These are phyloP conservation scores for Daldinia childiae DNA, from an alignment of 495 filamentous ascomycete genomes.

Conservation along the genomic window DNA sequence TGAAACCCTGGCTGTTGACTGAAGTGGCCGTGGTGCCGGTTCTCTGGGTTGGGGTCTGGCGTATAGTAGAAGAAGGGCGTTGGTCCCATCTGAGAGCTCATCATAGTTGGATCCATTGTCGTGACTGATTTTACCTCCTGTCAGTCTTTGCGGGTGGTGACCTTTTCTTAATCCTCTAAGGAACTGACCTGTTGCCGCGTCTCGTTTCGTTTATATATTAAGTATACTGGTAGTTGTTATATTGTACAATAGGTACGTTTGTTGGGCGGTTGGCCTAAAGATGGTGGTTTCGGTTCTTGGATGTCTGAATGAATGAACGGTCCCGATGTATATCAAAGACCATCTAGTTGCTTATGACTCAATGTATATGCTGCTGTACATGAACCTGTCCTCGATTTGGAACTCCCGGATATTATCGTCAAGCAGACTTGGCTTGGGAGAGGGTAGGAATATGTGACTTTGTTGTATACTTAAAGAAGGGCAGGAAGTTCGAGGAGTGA, in stretches of 20 bases:
- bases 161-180: conserved; percentile 6
- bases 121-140: conserved; percentile 29
- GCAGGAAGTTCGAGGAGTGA: conserved; percentile 50
- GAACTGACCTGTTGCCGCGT: conserved; percentile 33
- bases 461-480: conserved; percentile 54
- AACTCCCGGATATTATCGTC: conserved; percentile 44
- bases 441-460: conserved; percentile 28
- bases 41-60: conserved; percentile 77
- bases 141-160: conserved; percentile 22
- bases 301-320: conserved; percentile 59
- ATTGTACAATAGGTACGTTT: conserved; percentile 51
- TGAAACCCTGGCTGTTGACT: conserved; percentile 72
- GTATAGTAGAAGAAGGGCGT: conserved; percentile 93
- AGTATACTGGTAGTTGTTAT: conserved; percentile 52
- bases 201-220: conserved; percentile 52
- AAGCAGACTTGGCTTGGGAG: conserved; percentile 28
- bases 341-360: conserved; percentile 52
- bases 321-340: conserved; percentile 52
- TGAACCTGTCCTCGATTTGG: conserved; percentile 40
- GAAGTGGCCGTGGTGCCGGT: conserved; percentile 83
- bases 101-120: conserved; percentile 59
- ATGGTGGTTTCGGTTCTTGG: conserved; percentile 58
- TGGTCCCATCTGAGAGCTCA: conserved; percentile 71
- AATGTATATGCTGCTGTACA: conserved; percentile 56
- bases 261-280: conserved; percentile 58